Evolutionary conservation across 768 basidiomycete genomes (phyloP).

Genomic region (Tricholoma terreum): DNA sequence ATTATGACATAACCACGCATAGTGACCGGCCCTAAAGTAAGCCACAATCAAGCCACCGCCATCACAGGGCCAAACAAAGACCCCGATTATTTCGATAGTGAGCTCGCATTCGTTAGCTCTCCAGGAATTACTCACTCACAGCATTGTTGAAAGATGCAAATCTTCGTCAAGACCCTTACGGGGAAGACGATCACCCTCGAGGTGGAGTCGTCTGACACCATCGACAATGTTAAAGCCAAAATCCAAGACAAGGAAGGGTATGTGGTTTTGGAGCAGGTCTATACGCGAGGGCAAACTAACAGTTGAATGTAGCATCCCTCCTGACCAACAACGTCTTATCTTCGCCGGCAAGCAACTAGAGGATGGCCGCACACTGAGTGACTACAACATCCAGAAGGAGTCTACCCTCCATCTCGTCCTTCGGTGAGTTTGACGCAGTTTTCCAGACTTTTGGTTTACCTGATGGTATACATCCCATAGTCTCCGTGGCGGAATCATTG

Average conservation of each 20-base stretch:
- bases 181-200: constrained; percentile 98
- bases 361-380: constrained; percentile 92
- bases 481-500: constrained; percentile 98
- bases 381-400: constrained; percentile 99
- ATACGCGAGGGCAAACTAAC: not conserved
- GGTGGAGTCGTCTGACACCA: constrained; percentile 95
- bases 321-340: constrained; percentile 93
- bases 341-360: constrained; percentile 99
- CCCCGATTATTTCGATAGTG: constrained; percentile 24
- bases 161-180: constrained; percentile 79
- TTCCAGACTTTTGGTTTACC: not conserved
- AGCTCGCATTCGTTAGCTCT: constrained; percentile 20
- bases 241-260: constrained; percentile 60
- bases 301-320: constrained; percentile 63
- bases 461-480: constrained; percentile 32
- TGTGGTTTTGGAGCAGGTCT: constrained; percentile 12
- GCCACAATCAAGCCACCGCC: constrained; percentile 29
- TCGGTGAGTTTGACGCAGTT: constrained; percentile 52
- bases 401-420: constrained; percentile 97
- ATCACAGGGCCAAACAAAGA: constrained; percentile 3
- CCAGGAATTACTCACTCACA: constrained; percentile 10
- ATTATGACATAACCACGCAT: not conserved
- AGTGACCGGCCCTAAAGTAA: constrained; percentile 37
- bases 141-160: constrained; percentile 41
- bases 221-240: constrained; percentile 90